Evolutionary conservation across 495 filamentous ascomycete genomes (phyloP), one percentile per base, ranked within the genome.

Genomic region (Aspergillus ostianus): DNA sequence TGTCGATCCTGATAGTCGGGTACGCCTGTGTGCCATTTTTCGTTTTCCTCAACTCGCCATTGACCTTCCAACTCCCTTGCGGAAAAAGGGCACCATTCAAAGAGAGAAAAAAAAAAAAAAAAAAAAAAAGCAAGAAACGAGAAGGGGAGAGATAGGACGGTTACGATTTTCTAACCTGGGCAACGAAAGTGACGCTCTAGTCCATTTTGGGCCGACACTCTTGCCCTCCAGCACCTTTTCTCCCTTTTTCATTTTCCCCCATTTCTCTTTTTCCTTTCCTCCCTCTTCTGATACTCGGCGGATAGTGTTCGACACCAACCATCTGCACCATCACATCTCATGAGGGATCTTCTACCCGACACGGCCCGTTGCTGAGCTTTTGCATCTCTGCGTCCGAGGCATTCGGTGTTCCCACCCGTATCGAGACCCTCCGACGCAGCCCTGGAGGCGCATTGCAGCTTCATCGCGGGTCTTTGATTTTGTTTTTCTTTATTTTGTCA

Each of bases 291-390:
- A 62, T 64, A 64, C 55, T 68, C 63, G 62, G 66, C 56, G 49
- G 55, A 65, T 60, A 58, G 60, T 55, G 57, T 59, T 51, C 62
- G 56, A 53, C n/a, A 41, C 41, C 20, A 30, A 58, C 53, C 44
- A 58, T 58, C 58, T 57, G 21, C 50, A 27, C 50, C 50, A 57
- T 49, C 63, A 56, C 17, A 53, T 63, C 62, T 56, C 32, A 65
- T 64, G 63, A 68, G 55, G 63, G 60, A 62, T 65, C 66, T 50
- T 51, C 63, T 64, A 45, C 55, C 63, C 63, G 55, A 61, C 63
- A 63, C 66, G 66, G 66, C 66, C 62, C 62, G 66, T 65, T 65
- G 63, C 63, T 68, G 63, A 68, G 49, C 53, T 65, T 54, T 29
- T 63, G 57, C 62, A 63, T 63, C 60, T 61, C 59, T 60, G 53